Conservation (phyloP, 2,329 filamentous ascomycete genomes). For the Elsinoe necatrix region DNA sequence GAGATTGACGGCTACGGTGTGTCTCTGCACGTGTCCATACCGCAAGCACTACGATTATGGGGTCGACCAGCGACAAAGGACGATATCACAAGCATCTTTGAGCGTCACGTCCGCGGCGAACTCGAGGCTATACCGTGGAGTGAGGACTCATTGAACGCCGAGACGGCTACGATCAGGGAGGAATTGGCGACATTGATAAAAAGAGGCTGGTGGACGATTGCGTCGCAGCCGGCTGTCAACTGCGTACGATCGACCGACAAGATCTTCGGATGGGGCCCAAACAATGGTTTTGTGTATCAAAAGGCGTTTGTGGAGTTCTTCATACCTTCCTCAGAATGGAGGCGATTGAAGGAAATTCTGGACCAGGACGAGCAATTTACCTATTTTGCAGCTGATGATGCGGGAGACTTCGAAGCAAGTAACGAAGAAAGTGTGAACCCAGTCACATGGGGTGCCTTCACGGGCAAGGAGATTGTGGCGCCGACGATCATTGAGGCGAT, state of each 20-base stretch:
- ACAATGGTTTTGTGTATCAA: slow-evolving; percentile 90
- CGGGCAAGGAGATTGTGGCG: slow-evolving; percentile 89
- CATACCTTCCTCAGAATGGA: slow-evolving; percentile 66
- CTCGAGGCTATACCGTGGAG: slow-evolving; percentile 85
- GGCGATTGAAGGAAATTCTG: slow-evolving; percentile 55
- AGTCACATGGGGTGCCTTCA: slow-evolving; percentile 94
- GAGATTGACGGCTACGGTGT: slow-evolving; percentile 98
- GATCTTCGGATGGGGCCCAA: slow-evolving; percentile 88
- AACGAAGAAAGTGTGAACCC: slow-evolving; percentile 68
- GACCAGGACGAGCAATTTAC: slow-evolving; percentile 61
- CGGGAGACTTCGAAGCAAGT: slow-evolving; percentile 67
- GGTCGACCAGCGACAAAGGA: slow-evolving; percentile 59
- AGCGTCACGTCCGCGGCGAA: slow-evolving; percentile 69
- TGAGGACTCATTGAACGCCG: slow-evolving; percentile 75
- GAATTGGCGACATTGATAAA: slow-evolving; percentile 71
- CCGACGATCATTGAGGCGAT: slow-evolving; percentile 96
- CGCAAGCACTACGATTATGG: slow-evolving; percentile 77
- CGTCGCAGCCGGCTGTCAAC: slow-evolving; percentile 89
- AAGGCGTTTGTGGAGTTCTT: slow-evolving; percentile 98
- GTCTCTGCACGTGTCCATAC: slow-evolving; percentile 83
- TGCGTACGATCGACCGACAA: slow-evolving; percentile 66
- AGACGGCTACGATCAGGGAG: slow-evolving; percentile 71
- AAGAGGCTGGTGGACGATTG: slow-evolving; percentile 90
- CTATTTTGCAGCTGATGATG: slow-evolving; percentile 77
- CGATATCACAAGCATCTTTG: slow-evolving; percentile 75